These are phyloP conservation scores for Neofusicoccum parvum DNA, from an alignment of 2,329 filamentous ascomycete genomes.

Conservation along the genomic window DNA sequence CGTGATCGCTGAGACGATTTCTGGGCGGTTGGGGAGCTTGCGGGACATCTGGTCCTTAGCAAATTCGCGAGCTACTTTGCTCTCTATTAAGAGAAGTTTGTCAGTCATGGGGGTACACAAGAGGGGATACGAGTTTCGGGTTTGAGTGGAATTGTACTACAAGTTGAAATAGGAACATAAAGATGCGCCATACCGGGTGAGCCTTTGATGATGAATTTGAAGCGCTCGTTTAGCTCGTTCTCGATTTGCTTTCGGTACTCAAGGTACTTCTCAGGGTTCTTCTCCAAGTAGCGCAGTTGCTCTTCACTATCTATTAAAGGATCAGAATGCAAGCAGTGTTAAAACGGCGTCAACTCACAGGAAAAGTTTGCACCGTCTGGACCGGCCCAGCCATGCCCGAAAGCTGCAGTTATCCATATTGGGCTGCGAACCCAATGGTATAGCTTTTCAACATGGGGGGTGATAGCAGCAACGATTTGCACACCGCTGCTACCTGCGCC, in stretches of 20 bases:
- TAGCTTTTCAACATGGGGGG: conserved; percentile 48
- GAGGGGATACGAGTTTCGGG: no score
- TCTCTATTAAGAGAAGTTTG: conserved; percentile 26
- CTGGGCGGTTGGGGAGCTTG: conserved; percentile 41
- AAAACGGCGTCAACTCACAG: conserved; percentile 31
- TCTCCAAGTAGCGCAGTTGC: conserved; percentile 44
- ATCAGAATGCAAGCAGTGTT: neutral
- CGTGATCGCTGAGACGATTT: conserved; percentile 46
- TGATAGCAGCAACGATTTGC: conserved; percentile 51
- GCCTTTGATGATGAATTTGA: conserved; percentile 57
- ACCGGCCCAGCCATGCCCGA: conserved; percentile 45
- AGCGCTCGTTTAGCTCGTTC: conserved; percentile 32
- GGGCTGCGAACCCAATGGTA: conserved; percentile 49
- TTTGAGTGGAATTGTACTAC: no score
- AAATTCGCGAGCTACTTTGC: conserved; percentile 30
- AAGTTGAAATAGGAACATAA: no score
- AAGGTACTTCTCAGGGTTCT: conserved; percentile 44
- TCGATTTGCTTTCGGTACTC: conserved; percentile 51
- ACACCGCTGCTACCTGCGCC: conserved; percentile 49
- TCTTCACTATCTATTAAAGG: conserved; percentile 39
- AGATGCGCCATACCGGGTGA: conserved; percentile 25
- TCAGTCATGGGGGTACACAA: no score
- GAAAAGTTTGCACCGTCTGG: conserved; percentile 50
- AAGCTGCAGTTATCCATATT: conserved; percentile 39
- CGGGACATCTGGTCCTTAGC: conserved; percentile 57